These are phyloP conservation scores for Diatrype stigma DNA, from an alignment of 2,329 filamentous ascomycete species.

Conservation along the genomic window DNA sequence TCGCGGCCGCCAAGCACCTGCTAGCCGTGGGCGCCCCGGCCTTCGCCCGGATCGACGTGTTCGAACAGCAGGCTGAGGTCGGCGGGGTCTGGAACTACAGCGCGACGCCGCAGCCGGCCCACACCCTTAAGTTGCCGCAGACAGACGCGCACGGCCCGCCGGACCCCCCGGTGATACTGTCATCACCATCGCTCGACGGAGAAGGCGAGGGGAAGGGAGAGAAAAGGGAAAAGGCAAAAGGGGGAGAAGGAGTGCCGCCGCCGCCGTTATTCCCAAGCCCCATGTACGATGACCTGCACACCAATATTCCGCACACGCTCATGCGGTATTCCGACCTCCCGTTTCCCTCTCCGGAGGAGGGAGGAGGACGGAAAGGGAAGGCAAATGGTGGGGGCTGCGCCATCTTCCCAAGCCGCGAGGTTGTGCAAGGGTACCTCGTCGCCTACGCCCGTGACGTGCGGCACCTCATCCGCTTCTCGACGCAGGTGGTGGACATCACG, in stretches of 20 bases:
- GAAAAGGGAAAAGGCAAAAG: constrained; percentile 9
- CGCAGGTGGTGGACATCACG: constrained; percentile 57
- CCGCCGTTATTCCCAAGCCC: constrained; percentile 71
- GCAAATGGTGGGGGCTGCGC: constrained; percentile 43
- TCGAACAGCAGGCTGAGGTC: constrained; percentile 72
- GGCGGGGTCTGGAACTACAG: constrained; percentile 88
- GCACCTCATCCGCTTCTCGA: constrained; percentile 64
- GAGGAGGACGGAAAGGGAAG: background rate
- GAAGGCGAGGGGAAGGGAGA: constrained; percentile 13
- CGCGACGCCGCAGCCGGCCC: constrained; percentile 37
- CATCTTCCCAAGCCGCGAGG: constrained; percentile 69
- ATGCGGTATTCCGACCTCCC: constrained; percentile 75
- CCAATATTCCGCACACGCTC: constrained; percentile 77
- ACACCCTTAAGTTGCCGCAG: constrained; percentile 58
- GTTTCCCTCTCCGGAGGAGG: constrained; percentile 43
- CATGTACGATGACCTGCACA: constrained; percentile 77
- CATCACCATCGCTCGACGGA: background rate
- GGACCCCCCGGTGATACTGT: constrained; percentile 57
- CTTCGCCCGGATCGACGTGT: constrained; percentile 70
- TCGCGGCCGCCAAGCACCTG: constrained; percentile 78
- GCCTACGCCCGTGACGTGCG: constrained; percentile 66
- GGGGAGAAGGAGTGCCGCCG: no score
- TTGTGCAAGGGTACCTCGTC: constrained; percentile 70
- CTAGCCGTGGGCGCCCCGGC: constrained; percentile 53
- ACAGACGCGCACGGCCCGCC: constrained; percentile 58